Base-by-base conservation (phyloP, 2,329 filamentous ascomycete genomes). In the Karstenula rhodostoma region DNA sequence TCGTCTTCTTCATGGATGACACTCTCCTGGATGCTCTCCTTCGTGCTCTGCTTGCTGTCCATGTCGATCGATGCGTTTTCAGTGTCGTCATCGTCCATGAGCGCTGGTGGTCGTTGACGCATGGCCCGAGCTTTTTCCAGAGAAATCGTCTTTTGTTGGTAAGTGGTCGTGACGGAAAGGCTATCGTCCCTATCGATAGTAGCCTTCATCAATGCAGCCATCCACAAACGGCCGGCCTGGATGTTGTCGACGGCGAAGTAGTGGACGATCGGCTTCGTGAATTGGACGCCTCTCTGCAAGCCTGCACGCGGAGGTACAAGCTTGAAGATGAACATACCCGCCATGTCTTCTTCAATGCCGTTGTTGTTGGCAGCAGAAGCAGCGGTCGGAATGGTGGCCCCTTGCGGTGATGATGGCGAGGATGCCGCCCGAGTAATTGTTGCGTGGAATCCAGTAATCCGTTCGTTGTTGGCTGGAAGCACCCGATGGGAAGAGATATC, bases 201-300 rank as follows among this genome's bases (percentile, higher is more conserved):
- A 12, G 95, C 95, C 81, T 99, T 99, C 92, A 99, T 96, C 54
- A 99, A 82, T 6, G 95, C 95, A 4, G 93, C 95, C 95, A 99
- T 99, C 95, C 95, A 99, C 43, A 96, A 82, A 13, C 95, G 89
- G 17, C 95, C 95, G 73, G 95, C 88, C 70, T 92, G 89, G 60
- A 97, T 82, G 70, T 91, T 97, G 55, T 96, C 94, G 23, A 97
- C 93, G 5, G 96, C 95, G 77, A 99, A 99, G 78, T 97, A 98
- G 77, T 99, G 95, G 42, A 97, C 92, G 9, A 93, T 95, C 4
- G 95, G 95, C 77, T 97, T 97, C 1, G 95, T 99, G 76, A 99
- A 99, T 74, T 94, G 97, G 59, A 99, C 94, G 0, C 93, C 95
- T 58, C 93, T 90, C 12, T 93, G 93, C 10, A 96, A 85, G 12